Conservation (phyloP, 2,329 filamentous ascomycete genomes). For the Malbranchea zuffiana region DNA sequence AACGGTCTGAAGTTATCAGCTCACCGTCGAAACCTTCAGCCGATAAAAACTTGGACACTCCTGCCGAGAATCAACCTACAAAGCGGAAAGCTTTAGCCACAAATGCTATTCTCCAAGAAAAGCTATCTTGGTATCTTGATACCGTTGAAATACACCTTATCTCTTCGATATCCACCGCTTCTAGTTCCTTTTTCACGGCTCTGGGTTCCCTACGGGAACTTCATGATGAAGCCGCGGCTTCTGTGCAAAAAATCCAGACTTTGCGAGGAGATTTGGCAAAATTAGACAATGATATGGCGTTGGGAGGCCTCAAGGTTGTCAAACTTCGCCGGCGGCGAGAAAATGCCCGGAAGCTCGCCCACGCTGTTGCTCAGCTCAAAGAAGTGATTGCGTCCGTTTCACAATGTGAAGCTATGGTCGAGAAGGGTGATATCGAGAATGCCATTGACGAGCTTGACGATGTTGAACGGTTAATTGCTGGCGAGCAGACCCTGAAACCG, state of each 20-base stretch:
- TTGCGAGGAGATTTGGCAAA: constrained; percentile 67
- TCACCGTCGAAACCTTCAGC: constrained; percentile 47
- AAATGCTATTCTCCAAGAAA: constrained; percentile 95
- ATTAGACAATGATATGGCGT: constrained; percentile 76
- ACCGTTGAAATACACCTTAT: constrained; percentile 96
- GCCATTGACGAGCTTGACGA: constrained; percentile 67
- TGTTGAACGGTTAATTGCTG: constrained; percentile 69
- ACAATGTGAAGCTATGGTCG: constrained; percentile 68
- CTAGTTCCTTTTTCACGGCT: constrained; percentile 90
- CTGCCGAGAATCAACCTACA: constrained; percentile 32
- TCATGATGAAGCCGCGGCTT: constrained; percentile 84
- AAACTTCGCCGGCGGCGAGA: constrained; percentile 70
- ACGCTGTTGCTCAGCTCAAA: constrained; percentile 72
- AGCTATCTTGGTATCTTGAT: constrained; percentile 99
- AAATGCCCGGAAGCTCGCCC: constrained; percentile 71
- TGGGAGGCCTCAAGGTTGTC: constrained; percentile 74
- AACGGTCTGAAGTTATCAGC: constrained; percentile 89
- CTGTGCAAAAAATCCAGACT: constrained; percentile 72
- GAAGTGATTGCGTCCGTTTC: constrained; percentile 65
- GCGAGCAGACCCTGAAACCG: constrained; percentile 43
- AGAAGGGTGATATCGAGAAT: constrained; percentile 69
- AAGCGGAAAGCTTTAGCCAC: constrained; percentile 77
- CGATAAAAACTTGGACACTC: constrained; percentile 43
- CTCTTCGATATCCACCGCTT: constrained; percentile 88
- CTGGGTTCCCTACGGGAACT: constrained; percentile 82